Evolutionary conservation across 306 rosid species (phyloP).

Genomic region (Coriaria nepalensis): DNA sequence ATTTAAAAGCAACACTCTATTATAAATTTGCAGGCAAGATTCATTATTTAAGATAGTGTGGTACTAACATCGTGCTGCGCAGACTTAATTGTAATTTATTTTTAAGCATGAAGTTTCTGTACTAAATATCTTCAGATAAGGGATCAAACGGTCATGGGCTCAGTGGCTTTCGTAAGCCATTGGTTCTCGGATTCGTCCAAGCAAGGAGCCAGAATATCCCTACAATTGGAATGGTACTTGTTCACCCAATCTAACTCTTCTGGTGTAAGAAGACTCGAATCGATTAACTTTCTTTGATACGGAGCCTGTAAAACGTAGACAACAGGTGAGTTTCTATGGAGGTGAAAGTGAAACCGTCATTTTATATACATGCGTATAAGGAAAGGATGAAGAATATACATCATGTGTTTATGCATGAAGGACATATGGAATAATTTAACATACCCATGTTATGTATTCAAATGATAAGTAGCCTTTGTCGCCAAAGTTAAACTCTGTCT

Average conservation of each 20-base stretch:
- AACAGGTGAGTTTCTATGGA: conserved; percentile 10
- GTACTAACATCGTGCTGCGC: too few relatives aligned
- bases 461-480: conserved; percentile 77
- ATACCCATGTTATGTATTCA: conserved; percentile 97
- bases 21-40: too few relatives aligned
- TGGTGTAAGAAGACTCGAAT: conserved; percentile 39
- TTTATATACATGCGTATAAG: too few relatives aligned
- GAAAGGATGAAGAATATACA: too few relatives aligned
- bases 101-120: too few relatives aligned
- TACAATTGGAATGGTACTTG: conserved; percentile 65
- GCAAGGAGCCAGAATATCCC: conserved; percentile 52
- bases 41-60: too few relatives aligned
- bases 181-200: conserved; percentile 58
- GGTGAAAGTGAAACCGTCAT: too few relatives aligned
- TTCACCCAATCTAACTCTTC: conserved; percentile 82
- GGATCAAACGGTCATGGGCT: conserved; percentile 37
- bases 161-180: conserved; percentile 88
- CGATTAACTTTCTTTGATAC: conserved; percentile 73
- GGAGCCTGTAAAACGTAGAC: conserved; percentile 53
- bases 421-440: too few relatives aligned
- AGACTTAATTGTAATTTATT: too few relatives aligned
- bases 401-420: too few relatives aligned
- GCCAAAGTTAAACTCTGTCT: conserved; percentile 74
- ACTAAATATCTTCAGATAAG: neutral
- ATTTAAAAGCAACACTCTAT: too few relatives aligned